Percentiles rank a stretch among this genome's conserved stretches.
Conservation (phyloP, 1,284 basidiomycete genomes). For the Malassezia brasiliensis region DNA sequence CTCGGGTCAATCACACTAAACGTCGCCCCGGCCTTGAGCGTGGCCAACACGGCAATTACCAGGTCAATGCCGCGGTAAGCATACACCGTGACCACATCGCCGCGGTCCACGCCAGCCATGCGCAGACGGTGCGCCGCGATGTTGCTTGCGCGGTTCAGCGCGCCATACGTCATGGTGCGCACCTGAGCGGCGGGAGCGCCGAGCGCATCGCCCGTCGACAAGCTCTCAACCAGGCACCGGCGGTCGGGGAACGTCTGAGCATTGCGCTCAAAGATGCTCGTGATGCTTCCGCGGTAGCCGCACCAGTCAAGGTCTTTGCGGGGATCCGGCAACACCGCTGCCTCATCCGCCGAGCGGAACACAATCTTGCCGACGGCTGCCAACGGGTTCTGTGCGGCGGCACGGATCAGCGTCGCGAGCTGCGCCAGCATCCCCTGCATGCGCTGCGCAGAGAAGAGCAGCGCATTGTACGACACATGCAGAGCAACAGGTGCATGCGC, state of each 20-base stretch:
- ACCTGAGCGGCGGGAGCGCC: constrained; percentile 53
- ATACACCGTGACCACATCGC: constrained; percentile 99
- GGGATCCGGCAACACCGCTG: constrained; percentile 69
- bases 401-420: constrained; percentile 65
- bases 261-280: constrained; percentile 54
- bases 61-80: constrained; percentile 93
- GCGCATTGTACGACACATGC: constrained; percentile 81
- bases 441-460: constrained; percentile 74
- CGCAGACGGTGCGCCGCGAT: constrained; percentile 83
- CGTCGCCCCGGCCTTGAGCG: constrained; percentile 90
- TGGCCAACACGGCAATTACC: constrained; percentile 91
- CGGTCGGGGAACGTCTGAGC: constrained; percentile 38
- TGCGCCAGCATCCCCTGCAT: constrained; percentile 76
- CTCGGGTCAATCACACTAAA: constrained; percentile 98
- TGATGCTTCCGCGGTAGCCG: constrained; percentile 89
- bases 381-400: constrained; percentile 56
- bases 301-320: constrained; percentile 89
- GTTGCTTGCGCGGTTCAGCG: constrained; percentile 77
- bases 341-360: constrained; percentile 57
- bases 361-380: constrained; percentile 38
- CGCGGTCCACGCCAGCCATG: constrained; percentile 72
- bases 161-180: constrained; percentile 64
- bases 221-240: constrained; percentile 54
- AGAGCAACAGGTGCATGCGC: constrained; percentile 60
- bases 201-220: constrained; percentile 66